These are phyloP conservation scores for Somion occarium DNA, from an alignment of 1,284 basidiomycete genomes.

Conservation along the genomic window DNA sequence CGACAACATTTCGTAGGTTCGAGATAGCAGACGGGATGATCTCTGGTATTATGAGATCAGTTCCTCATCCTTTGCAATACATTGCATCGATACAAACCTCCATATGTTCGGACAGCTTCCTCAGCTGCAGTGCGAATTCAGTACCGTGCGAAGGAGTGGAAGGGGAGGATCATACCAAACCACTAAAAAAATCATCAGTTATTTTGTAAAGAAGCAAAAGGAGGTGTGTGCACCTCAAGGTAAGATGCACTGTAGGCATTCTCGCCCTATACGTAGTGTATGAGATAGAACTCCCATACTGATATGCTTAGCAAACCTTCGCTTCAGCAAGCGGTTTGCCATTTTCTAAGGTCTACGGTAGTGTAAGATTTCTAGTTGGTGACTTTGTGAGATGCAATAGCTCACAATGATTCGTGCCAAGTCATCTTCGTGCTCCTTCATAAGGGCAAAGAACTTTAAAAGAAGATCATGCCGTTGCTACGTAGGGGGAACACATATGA, in stretches of 20 bases:
- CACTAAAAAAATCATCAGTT: slow-evolving; percentile 41
- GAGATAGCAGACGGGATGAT: slow-evolving; percentile 78
- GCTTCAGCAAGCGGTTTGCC: slow-evolving; percentile 85
- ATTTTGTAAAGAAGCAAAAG: background rate
- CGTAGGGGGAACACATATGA: background rate
- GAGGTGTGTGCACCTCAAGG: slow-evolving; percentile 56
- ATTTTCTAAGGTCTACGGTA: slow-evolving; percentile 78
- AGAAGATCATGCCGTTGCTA: slow-evolving; percentile 79
- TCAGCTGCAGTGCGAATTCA: slow-evolving; percentile 51
- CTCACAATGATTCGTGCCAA: slow-evolving; percentile 75
- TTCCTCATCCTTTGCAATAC: background rate
- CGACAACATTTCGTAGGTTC: slow-evolving; percentile 80
- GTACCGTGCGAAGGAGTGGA: background rate
- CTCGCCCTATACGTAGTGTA: slow-evolving; percentile 65
- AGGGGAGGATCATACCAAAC: slow-evolving; percentile 55
- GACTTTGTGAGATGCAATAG: background rate
- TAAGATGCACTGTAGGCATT: slow-evolving; percentile 80
- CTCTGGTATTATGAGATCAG: slow-evolving; percentile 39
- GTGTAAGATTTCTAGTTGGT: background rate
- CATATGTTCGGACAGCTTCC: slow-evolving; percentile 83
- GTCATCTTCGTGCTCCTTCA: slow-evolving; percentile 80
- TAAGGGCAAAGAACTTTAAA: slow-evolving; percentile 66
- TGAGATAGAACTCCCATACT: background rate
- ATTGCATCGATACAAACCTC: slow-evolving; percentile 41
- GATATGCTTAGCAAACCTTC: slow-evolving; percentile 41